phyloP scores from a whole-genome alignment of 257 asterid genomes.

The Verbena officinalis region DNA sequence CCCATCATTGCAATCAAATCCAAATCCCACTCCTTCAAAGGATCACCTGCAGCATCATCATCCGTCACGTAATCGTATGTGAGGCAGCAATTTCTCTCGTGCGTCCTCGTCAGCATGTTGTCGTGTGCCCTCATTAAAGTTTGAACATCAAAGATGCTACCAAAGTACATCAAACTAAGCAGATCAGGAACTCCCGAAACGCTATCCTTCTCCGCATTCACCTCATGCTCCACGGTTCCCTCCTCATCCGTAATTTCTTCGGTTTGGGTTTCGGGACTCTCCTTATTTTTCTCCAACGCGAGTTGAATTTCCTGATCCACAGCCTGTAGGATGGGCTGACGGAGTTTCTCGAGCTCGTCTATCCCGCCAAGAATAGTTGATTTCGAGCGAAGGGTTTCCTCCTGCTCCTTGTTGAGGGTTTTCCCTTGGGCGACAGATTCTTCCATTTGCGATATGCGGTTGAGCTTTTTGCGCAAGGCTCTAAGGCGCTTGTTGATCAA shows the following conservation, averaged over 20 bases:
- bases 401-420: conserved; percentile 77
- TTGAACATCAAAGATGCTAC: conserved; percentile 74
- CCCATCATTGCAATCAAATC: conserved; percentile 75
- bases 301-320: conserved; percentile 64
- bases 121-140: conserved; percentile 52
- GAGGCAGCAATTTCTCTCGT: conserved; percentile 84
- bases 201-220: conserved; percentile 25
- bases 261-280: conserved; percentile 6
- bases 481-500: conserved; percentile 84
- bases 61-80: conserved; percentile 87
- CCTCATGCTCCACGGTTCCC: conserved; percentile 28
- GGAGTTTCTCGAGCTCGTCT: conserved; percentile 81
- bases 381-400: conserved; percentile 73
- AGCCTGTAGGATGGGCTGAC: conserved; percentile 64
- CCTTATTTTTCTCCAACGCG: conserved; percentile 36
- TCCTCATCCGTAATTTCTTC: conserved; percentile 27
- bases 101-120: conserved; percentile 64
- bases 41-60: conserved; percentile 61
- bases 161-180: conserved; percentile 67
- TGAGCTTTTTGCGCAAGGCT: conserved; percentile 69
- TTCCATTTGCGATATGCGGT: conserved; percentile 80
- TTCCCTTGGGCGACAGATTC: conserved; percentile 69
- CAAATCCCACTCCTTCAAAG: conserved; percentile 74
- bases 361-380: conserved; percentile 57
- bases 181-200: conserved; percentile 55